Evolutionary conservation across 495 filamentous ascomycete species (phyloP), one percentile per base, ranked within the genome.

Genomic region (Aspergillus nidulans): DNA sequence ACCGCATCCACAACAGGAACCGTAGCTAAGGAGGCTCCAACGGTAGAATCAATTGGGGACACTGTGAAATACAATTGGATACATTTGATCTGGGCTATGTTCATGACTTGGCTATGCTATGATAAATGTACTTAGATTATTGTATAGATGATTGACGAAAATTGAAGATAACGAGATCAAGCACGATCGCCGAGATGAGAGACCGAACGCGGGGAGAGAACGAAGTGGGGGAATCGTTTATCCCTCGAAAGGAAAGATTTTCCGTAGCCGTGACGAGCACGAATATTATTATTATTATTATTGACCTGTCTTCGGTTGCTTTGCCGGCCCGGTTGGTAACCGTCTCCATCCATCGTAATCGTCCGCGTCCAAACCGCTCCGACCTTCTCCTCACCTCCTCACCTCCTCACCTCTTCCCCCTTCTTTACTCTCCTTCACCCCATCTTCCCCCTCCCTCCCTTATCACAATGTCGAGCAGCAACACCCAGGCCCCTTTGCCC

Each of bases 401-500:
- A n/a, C n/a, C n/a, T 49, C 52, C 32, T 16, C 41, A 34, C 42
- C 53, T 54, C 57, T 41, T n/a, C n/a, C n/a, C n/a, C 55, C 50
- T 43, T 55, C 48, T 24, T 32, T 34, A 44, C 42, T 53, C 43
- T 52, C 36, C 56, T 46, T 52, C 56, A 48, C 49, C 57, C 48
- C 42, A 40, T 59, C 58, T 30, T 46, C 48, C 50, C 47, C 46
- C 55, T 44, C 39, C 50, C 28, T 56, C 43, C 49, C 41, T 38
- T 53, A 46, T 46, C 67, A 83, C 60, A 51, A 89, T 89, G 86
- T 78, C 83, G 56, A 61, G 75, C 42, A 81, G 85, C 40, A 59
- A 58, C 56, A 53, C 55, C 41, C 69, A 70, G 50, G 82, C 89
- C 69, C 87, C 89, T 34, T 79, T 94, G 54, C 88, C 88, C 45